Percentiles rank a stretch among this genome's conserved stretches.
Evolutionary conservation across 164 flowering plant genomes (phyloP).

Genomic region (Cinnamomum micranthum): DNA sequence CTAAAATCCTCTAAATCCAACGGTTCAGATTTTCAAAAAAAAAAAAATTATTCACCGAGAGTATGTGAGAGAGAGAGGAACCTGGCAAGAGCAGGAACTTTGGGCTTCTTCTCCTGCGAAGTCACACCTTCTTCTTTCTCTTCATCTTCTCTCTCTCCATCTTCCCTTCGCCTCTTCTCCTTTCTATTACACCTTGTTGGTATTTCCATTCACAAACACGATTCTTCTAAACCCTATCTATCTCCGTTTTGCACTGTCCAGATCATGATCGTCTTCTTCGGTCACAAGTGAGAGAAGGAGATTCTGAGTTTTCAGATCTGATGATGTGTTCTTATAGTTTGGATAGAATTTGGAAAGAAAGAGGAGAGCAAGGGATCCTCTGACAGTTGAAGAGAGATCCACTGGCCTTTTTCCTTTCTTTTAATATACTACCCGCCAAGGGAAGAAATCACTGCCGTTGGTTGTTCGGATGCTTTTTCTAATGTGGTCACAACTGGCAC

Average conservation of each 20-base stretch:
- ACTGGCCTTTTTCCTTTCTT: background rate
- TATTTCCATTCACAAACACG: background rate
- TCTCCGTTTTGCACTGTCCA: background rate
- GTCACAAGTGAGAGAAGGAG: background rate
- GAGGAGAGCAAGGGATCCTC: background rate
- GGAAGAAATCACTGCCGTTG: background rate
- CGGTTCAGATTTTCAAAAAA: no score
- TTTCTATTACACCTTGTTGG: slow-evolving; percentile 10
- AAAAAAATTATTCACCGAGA: no score
- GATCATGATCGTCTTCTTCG: background rate
- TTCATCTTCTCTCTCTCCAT: slow-evolving; percentile 19
- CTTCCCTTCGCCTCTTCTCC: slow-evolving; percentile 40
- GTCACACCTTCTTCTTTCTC: slow-evolving; percentile 13
- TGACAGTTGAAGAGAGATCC: background rate
- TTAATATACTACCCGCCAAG: background rate
- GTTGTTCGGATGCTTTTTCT: background rate
- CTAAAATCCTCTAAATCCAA: background rate
- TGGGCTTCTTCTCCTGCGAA: slow-evolving; percentile 29
- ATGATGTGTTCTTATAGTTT: no score
- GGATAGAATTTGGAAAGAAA: background rate
- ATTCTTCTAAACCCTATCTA: background rate
- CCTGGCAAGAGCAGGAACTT: slow-evolving; percentile 52
- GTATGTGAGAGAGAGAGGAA: background rate
- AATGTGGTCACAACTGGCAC: no score
- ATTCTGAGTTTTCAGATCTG: background rate